These are phyloP conservation scores for Macrolepiota fuliginosa DNA, from an alignment of 768 basidiomycete genomes.

Conservation along the genomic window DNA sequence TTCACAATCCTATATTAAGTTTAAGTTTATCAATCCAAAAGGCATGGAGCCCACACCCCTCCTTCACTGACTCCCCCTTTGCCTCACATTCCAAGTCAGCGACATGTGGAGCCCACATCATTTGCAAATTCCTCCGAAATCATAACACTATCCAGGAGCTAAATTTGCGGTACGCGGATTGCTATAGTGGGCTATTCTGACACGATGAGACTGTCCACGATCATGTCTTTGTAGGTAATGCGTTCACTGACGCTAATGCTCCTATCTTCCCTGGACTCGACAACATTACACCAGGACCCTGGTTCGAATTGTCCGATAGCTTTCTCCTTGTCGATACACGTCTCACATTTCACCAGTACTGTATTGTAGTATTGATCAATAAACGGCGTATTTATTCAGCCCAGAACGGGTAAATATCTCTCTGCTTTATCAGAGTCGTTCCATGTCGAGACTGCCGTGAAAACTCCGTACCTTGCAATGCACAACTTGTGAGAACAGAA, in stretches of 20 bases:
- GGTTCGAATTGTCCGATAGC: background rate
- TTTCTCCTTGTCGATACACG: background rate
- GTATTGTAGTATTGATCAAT: no score
- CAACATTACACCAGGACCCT: background rate
- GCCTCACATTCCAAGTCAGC: slow-evolving; percentile 2
- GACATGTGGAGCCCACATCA: background rate
- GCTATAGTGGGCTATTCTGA: background rate
- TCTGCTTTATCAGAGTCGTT: no score
- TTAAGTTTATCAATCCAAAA: background rate
- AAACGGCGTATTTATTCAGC: no score
- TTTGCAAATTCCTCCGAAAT: slow-evolving; percentile 1
- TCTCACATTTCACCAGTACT: slow-evolving; percentile 6
- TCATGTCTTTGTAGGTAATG: background rate
- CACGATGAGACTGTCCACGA: background rate
- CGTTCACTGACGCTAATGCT: background rate
- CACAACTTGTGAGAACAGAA: no score
- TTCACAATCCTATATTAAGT: slow-evolving; percentile 3
- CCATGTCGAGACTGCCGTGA: no score
- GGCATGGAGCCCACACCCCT: slow-evolving; percentile 2
- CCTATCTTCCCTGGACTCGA: background rate
- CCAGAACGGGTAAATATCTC: no score
- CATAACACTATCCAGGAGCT: background rate
- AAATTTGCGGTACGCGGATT: slow-evolving; percentile 1
- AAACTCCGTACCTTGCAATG: no score
- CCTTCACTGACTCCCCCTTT: background rate